Conservation (phyloP, 2,329 filamentous ascomycete species). For the Fusarium nurragi region DNA sequence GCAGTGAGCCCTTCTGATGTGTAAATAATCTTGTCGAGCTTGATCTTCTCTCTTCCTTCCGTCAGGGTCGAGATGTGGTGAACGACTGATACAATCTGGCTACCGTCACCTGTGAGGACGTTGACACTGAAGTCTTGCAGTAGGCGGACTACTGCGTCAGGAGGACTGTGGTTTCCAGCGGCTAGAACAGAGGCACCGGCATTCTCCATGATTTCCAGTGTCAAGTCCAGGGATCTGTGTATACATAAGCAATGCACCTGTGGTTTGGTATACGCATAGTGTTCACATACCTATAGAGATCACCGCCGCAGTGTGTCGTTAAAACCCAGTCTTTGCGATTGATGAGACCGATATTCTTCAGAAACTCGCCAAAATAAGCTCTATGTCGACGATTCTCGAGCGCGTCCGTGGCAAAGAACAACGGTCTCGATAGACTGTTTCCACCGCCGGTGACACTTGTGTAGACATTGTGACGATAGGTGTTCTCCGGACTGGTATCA, state of each 20-base stretch:
- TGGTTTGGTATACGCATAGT: no score
- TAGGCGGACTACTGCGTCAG: conserved; percentile 41
- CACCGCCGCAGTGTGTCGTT: conserved; percentile 49
- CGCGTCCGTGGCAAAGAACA: conserved; percentile 54
- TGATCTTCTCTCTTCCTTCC: conserved; percentile 38
- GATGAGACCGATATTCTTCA: conserved; percentile 46
- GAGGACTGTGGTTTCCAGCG: conserved; percentile 46
- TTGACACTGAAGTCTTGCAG: conserved; percentile 50
- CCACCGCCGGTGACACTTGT: conserved; percentile 55
- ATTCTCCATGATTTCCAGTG: conserved; percentile 52
- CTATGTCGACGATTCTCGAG: conserved; percentile 55
- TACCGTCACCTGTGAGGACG: conserved; percentile 51
- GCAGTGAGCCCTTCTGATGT: conserved; percentile 54
- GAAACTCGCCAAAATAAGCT: conserved; percentile 46
- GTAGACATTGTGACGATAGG: conserved; percentile 51
- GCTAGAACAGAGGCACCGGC: conserved; percentile 53
- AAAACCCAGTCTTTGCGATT: conserved; percentile 52
- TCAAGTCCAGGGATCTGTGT: conserved; percentile 52
- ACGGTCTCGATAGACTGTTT: conserved; percentile 41
- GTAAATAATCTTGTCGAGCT: conserved; percentile 55
- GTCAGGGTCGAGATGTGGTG: conserved; percentile 49
- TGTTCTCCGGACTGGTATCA: conserved; percentile 49
- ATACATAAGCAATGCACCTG: not conserved
- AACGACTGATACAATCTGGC: conserved; percentile 51
- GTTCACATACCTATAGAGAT: conserved; percentile 50